These are phyloP conservation scores for Calonectria naviculata DNA, from an alignment of 2,329 filamentous ascomycete genomes.

Conservation along the genomic window DNA sequence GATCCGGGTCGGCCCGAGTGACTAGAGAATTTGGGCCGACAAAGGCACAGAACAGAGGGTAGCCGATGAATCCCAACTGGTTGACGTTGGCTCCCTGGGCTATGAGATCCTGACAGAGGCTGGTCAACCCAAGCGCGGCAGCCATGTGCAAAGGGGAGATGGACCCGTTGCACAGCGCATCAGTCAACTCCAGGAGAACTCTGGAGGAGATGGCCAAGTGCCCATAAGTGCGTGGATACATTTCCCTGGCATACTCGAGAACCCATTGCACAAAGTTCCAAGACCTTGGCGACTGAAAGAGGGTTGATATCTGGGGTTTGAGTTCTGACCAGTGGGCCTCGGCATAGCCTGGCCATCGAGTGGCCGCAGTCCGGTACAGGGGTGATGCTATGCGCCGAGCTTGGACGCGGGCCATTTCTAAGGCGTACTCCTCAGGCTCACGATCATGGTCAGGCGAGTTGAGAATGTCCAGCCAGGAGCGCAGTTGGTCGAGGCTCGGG, in stretches of 20 bases:
- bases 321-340: constrained; percentile 43
- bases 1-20: constrained; percentile 30
- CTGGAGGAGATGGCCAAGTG: constrained; percentile 31
- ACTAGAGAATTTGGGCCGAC: constrained; percentile 43
- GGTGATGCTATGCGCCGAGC: constrained; percentile 36
- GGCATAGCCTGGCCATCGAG: constrained; percentile 41
- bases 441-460: constrained; percentile 35
- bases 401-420: constrained; percentile 36
- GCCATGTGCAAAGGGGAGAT: constrained; percentile 48
- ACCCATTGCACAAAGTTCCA: constrained; percentile 51
- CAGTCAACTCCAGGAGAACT: constrained; percentile 43
- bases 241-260: constrained; percentile 46
- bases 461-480: constrained; percentile 34
- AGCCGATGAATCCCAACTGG: constrained; percentile 37
- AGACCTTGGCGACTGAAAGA: constrained; percentile 41
- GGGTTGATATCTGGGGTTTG: constrained; percentile 34
- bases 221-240: constrained; percentile 40
- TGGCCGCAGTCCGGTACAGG: constrained; percentile 41
- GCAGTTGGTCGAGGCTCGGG: constrained; percentile 29
- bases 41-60: constrained; percentile 49
- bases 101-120: constrained; percentile 42
- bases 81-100: constrained; percentile 34
- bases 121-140: constrained; percentile 45
- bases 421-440: constrained; percentile 42
- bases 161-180: constrained; percentile 40